Evolutionary conservation across 441 rosid genomes (phyloP), one percentile per base, ranked within the genome.

Genomic region (Flueggea neowawraea): DNA sequence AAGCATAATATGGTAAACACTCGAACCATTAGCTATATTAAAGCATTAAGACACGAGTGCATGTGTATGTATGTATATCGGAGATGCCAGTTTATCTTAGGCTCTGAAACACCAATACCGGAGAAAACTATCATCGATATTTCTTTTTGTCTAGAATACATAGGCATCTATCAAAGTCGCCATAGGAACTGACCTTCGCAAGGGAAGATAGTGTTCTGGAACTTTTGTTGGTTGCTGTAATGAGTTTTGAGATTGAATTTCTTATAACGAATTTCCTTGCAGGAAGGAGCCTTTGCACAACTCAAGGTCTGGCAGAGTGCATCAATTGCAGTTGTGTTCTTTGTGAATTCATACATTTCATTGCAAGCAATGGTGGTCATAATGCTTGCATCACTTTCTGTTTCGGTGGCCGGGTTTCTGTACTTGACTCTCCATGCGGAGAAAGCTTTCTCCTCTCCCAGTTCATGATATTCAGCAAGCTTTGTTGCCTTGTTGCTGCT

Each of bases 201-300:
- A 22, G 2, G 41, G 7, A 3, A 36, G 41, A 2, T 36, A 36
- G 41, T 36, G 6, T 36, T 36, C 41, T 8, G 0, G 41, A 36
- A 36, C 41, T 5, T 36, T 5, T 8, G 41, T 5, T 36, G 41
- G 9, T 36, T 5, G 9, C 6, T 4, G 41, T 5, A 36, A 36
- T 2, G 9, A 36, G 41, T 36, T 36, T 36, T 36, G 41, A 5
- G 41, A 5, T 36, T 8, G 9, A 36, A 36, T 36, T 36, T 9
- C 55, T 54, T 56, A 12, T 49, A 10, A 47, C 4, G 14, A 4
- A 47, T 47, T 47, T 11, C 14, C 50, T 1, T 47, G n/a, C 89
- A 90, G 98, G 97, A 94, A 83, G 97, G 96, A 72, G 91, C 98
- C 31, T 94, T 93, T 77, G 93, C 98, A 4, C 98, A 93, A 78